These are phyloP conservation scores for Podaxis sp. DNA, from an alignment of 768 basidiomycete species.

Conservation along the genomic window DNA sequence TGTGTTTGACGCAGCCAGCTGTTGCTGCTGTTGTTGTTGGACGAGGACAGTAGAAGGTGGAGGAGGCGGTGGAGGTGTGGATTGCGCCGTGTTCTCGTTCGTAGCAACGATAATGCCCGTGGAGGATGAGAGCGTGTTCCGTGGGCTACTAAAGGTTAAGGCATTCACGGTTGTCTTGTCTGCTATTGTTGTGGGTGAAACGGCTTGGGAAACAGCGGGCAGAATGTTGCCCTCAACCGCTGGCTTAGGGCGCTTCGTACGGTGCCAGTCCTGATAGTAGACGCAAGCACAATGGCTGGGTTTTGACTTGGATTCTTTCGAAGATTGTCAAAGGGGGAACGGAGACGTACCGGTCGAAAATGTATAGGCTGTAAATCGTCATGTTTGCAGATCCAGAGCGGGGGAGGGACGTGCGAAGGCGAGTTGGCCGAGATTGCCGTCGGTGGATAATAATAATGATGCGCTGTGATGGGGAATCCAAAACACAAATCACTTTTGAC, in stretches of 20 bases:
- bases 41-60: conserved; percentile 29
- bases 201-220: conserved; percentile 73
- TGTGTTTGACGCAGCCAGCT: conserved; percentile 32
- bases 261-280: conserved; percentile 96
- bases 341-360: conserved; percentile 75
- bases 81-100: conserved; percentile 34
- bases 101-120: conserved; percentile 68
- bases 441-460: neutral
- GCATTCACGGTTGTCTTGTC: conserved; percentile 27
- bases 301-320: neutral
- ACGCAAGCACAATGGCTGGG: conserved; percentile 85
- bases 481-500: neutral
- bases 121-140: conserved; percentile 60
- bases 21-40: conserved; percentile 28
- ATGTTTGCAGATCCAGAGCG: conserved; percentile 30
- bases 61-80: conserved; percentile 33
- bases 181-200: conserved; percentile 29
- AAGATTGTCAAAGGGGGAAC: neutral
- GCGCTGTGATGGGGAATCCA: neutral
- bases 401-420: conserved; percentile 1
- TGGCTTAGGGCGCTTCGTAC: conserved; percentile 66
- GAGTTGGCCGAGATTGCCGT: neutral
- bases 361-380: conserved; percentile 91
- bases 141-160: conserved; percentile 49
- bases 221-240: conserved; percentile 73